Evolutionary conservation across 495 filamentous ascomycete genomes (phyloP).

Genomic region (Bombardia bombarda): DNA sequence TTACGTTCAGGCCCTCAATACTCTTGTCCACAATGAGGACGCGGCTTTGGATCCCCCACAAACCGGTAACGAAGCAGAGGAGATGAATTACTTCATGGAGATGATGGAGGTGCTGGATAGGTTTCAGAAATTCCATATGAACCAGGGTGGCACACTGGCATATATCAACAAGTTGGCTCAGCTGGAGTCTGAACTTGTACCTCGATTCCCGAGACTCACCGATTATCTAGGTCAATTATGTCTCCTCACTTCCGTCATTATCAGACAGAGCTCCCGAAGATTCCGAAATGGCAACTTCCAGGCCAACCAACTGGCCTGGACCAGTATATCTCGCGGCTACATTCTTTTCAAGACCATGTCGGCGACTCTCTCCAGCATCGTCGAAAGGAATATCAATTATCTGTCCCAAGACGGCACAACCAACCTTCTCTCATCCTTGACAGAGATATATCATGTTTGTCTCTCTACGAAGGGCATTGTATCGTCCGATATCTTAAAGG

Average conservation of each 20-base stretch:
- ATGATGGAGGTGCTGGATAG: constrained; percentile 16
- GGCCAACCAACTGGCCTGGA: constrained; percentile 11
- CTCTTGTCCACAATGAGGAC: constrained; percentile 25
- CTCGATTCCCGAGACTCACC: constrained; percentile 32
- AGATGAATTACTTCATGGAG: constrained; percentile 24
- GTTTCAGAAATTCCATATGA: constrained; percentile 22
- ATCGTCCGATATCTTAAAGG: constrained; percentile 21
- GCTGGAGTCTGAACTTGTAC: constrained; percentile 21
- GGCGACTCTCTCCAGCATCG: constrained; percentile 28
- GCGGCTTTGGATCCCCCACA: constrained; percentile 14
- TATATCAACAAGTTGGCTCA: constrained; percentile 21
- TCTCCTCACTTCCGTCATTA: constrained; percentile 21
- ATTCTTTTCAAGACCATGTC: constrained; percentile 33
- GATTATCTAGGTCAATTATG: constrained; percentile 34
- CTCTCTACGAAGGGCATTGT: constrained; percentile 30
- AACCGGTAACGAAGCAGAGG: constrained; percentile 9
- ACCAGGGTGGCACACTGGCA: constrained; percentile 7
- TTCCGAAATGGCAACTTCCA: constrained; percentile 19
- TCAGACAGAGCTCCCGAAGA: too few relatives aligned
- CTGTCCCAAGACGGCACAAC: constrained; percentile 36
- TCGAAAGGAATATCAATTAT: constrained; percentile 41
- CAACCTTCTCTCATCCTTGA: constrained; percentile 25
- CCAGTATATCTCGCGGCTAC: constrained; percentile 26
- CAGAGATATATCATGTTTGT: constrained; percentile 32
- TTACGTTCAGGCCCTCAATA: constrained; percentile 21